phyloP scores from a whole-genome alignment of 371 early-diverging fungal genomes.

The Mucor irregularis region DNA sequence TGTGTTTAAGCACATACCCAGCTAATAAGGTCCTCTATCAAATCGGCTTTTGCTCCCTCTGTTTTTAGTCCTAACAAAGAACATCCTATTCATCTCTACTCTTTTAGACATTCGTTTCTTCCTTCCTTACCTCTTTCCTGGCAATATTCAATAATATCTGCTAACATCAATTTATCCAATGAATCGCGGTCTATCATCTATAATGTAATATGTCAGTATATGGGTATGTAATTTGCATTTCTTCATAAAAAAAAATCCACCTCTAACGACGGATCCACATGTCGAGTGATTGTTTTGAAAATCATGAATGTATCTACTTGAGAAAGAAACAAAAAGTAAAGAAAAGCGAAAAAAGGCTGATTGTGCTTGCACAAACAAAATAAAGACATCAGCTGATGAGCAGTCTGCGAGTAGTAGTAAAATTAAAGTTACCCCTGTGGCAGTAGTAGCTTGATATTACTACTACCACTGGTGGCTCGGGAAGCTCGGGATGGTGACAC shows the following conservation, averaged over 20 bases:
- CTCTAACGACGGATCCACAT: conserved; percentile 41
- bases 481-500: not conserved
- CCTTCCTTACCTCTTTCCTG: conserved; percentile 62
- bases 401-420: too few species aligned
- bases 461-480: too few species aligned
- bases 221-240: not conserved
- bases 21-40: conserved; percentile 62
- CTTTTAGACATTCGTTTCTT: not conserved
- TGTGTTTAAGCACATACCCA: conserved; percentile 51
- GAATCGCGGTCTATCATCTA: conserved; percentile 31
- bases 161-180: conserved; percentile 61
- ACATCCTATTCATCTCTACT: not conserved
- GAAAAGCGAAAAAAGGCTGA: not conserved
- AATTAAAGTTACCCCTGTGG: too few species aligned
- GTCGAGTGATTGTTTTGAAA: conserved; percentile 37
- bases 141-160: conserved; percentile 73
- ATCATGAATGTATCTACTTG: conserved; percentile 9
- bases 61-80: conserved; percentile 52
- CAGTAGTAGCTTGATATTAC: too few species aligned
- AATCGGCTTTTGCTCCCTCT: conserved; percentile 63
- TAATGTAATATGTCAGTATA: not conserved
- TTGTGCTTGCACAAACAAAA: too few species aligned
- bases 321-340: not conserved
- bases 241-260: conserved; percentile 6
- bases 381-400: conserved; percentile 11